These are phyloP conservation scores for Diutina sp. DNA, from an alignment of 1,139 yeast genomes.

Conservation along the genomic window DNA sequence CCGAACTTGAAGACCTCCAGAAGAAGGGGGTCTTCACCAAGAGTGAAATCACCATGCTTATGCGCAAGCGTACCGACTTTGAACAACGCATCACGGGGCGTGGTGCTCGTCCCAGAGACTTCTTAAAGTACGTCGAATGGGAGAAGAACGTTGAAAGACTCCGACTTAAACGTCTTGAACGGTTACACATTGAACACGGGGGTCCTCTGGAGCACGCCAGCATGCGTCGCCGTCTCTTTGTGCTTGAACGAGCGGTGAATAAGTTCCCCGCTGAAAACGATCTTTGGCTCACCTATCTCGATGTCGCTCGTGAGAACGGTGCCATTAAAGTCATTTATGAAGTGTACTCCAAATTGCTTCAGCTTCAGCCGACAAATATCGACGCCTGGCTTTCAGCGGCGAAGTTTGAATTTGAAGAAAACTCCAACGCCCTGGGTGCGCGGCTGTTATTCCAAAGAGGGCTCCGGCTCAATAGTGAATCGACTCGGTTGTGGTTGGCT, in stretches of 20 bases:
- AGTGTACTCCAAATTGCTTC: constrained; percentile 67
- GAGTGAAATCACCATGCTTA: constrained; percentile 70
- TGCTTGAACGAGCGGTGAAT: constrained; percentile 73
- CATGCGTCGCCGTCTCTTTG: constrained; percentile 65
- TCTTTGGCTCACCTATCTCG: constrained; percentile 70
- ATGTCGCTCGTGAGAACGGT: constrained; percentile 59
- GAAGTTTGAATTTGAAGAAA: constrained; percentile 79
- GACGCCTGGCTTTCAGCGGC: constrained; percentile 95
- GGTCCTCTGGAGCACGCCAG: constrained; percentile 48
- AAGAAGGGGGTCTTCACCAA: constrained; percentile 70
- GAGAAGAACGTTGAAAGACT: constrained; percentile 73
- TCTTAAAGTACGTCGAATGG: constrained; percentile 65
- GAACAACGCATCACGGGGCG: constrained; percentile 85
- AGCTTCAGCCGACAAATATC: constrained; percentile 81
- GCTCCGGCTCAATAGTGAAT: constrained; percentile 70
- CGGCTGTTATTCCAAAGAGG: constrained; percentile 78
- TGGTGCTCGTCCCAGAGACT: constrained; percentile 72
- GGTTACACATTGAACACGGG: constrained; percentile 27
- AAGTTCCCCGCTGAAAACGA: constrained; percentile 68
- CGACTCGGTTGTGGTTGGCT: constrained; percentile 64
- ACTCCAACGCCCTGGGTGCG: constrained; percentile 84
- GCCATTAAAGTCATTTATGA: constrained; percentile 73
- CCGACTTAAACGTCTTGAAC: constrained; percentile 54
- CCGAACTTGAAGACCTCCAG: constrained; percentile 83
- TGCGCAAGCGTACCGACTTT: constrained; percentile 90